Evolutionary conservation across 805 yeast species (phyloP).

Genomic region (Suhomyces xylopsoci): DNA sequence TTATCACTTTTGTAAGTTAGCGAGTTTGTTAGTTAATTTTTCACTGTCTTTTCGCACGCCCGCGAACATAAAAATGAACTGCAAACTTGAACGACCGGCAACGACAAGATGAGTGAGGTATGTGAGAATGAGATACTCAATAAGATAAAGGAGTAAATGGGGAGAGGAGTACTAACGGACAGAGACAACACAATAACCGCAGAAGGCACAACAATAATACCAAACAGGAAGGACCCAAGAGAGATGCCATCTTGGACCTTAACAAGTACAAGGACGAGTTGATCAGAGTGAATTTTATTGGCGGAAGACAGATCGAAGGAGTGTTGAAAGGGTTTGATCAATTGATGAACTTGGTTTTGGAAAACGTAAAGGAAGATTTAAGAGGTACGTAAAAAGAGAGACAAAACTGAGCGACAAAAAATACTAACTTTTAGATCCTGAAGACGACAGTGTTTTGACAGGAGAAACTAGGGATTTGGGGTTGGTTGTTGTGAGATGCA

Average conservation of each 20-base stretch:
- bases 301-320: constrained; percentile 85
- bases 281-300: constrained; percentile 75
- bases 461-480: constrained; percentile 68
- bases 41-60: background rate
- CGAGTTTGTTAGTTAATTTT: too few relatives aligned
- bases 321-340: constrained; percentile 79
- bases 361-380: constrained; percentile 63
- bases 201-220: constrained; percentile 20
- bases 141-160: background rate
- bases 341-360: constrained; percentile 74
- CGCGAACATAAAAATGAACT: background rate
- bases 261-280: constrained; percentile 69
- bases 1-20: too few relatives aligned
- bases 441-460: constrained; percentile 53
- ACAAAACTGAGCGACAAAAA: too few relatives aligned
- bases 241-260: constrained; percentile 84
- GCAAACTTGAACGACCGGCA: background rate
- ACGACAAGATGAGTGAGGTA: background rate
- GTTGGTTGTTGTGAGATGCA: constrained; percentile 82
- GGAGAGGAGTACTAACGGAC: background rate
- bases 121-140: background rate
- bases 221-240: constrained; percentile 70
- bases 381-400: constrained; percentile 34
- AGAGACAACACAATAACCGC: constrained; percentile 11
- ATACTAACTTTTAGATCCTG: constrained; percentile 46